These are phyloP conservation scores for Boletellus deceptivus DNA, from an alignment of 1,284 basidiomycete genomes.

Conservation along the genomic window DNA sequence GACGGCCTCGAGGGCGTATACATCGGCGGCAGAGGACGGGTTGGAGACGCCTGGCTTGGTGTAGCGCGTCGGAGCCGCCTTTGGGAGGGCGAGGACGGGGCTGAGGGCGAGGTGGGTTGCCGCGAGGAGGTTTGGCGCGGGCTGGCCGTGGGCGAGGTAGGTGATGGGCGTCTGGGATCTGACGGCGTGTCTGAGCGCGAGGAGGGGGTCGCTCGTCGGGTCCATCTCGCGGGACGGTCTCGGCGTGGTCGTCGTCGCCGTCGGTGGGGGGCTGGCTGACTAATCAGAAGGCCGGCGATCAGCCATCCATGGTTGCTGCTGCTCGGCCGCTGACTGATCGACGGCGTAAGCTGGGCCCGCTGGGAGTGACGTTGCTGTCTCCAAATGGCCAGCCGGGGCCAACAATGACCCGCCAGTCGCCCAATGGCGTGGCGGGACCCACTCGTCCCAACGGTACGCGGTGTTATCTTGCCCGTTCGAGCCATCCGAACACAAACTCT, in stretches of 20 bases:
- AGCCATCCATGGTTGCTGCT: too few relatives aligned
- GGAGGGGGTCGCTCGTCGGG: slow-evolving; percentile 44
- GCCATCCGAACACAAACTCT: not conserved
- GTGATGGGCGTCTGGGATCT: slow-evolving; percentile 49
- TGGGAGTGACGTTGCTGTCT: too few relatives aligned
- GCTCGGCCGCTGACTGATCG: too few relatives aligned
- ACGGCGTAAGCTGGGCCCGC: too few relatives aligned
- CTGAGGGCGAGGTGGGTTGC: slow-evolving; percentile 70
- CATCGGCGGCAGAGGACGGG: slow-evolving; percentile 49
- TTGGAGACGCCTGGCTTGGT: slow-evolving; percentile 52
- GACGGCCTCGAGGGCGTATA: slow-evolving; percentile 78
- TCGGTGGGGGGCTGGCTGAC: not conserved
- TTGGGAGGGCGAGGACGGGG: slow-evolving; percentile 53
- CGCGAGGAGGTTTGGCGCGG: slow-evolving; percentile 46
- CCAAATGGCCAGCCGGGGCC: not conserved
- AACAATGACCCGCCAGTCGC: not conserved
- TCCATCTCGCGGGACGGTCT: slow-evolving; percentile 7
- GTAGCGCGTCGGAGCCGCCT: slow-evolving; percentile 74
- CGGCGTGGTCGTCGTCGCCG: not conserved
- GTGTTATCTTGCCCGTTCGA: not conserved
- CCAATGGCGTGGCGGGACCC: too few relatives aligned
- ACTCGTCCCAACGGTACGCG: too few relatives aligned
- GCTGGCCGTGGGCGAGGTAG: slow-evolving; percentile 48
- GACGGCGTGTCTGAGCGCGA: slow-evolving; percentile 57
- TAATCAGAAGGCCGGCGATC: not conserved